These are phyloP conservation scores for Trametes hirsuta DNA, from an alignment of 1,284 basidiomycete genomes.

Conservation along the genomic window DNA sequence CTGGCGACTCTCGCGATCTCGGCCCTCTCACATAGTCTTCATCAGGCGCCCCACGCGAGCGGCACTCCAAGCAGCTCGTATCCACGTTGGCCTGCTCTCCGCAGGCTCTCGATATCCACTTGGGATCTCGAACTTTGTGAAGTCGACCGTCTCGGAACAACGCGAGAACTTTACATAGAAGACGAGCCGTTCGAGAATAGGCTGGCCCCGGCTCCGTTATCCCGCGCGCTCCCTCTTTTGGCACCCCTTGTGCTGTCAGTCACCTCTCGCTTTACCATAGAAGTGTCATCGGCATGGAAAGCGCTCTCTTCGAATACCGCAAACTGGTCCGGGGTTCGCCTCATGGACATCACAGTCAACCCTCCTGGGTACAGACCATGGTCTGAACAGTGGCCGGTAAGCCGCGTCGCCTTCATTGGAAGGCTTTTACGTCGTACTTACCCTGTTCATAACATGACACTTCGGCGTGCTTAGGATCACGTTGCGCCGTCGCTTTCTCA, in stretches of 20 bases:
- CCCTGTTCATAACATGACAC: neutral
- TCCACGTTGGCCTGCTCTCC: no score
- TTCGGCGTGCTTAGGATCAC: neutral
- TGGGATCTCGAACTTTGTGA: neutral
- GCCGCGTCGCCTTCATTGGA: no score
- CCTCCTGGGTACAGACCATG: neutral
- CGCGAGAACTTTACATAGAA: neutral
- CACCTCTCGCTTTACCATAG: neutral
- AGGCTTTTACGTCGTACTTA: no score
- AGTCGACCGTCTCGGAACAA: neutral
- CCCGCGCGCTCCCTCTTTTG: neutral
- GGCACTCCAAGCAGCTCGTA: no score
- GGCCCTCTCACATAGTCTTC: no score
- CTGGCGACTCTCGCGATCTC: no score
- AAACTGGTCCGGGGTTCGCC: neutral
- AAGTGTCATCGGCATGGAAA: neutral
- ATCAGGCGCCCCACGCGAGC: no score
- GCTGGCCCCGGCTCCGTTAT: neutral
- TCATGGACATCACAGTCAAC: neutral
- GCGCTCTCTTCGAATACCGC: neutral
- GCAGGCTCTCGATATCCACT: neutral
- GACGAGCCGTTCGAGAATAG: neutral
- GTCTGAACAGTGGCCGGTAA: neutral
- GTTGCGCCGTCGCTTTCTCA: neutral
- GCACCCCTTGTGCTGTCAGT: neutral